Evolutionary conservation across 257 asterid genomes (phyloP), one percentile per base, ranked within the genome.

Genomic region (Cinchona pubescens): DNA sequence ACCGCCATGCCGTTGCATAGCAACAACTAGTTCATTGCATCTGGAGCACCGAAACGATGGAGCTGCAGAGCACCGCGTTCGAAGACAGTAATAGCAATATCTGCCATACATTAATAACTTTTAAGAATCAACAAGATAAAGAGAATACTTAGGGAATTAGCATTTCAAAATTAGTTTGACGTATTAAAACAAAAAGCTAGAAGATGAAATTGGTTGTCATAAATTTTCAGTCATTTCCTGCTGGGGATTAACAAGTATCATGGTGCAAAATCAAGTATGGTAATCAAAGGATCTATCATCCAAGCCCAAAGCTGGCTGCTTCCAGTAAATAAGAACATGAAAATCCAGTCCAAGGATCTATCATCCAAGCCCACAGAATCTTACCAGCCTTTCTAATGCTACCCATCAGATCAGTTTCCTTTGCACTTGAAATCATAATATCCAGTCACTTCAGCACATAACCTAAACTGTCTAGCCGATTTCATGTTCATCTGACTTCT

Each of bases 21-120:
- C 97, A 71, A 88, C 96, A 71, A 94, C 89, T 13, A 90, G 91
- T 84, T 94, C 97, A 43, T 72, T 88, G 67, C 98, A 92, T 83
- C 92, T 83, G 69, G 92, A 79, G 86, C 98, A 94, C 82, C 91
- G 87, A 69, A 90, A 94, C 4, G 97, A 81, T 80, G 83, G 86
- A 71, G 95, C 63, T 42, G 95, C 95, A 30, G 93, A 86, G 83
- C 97, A 92, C 75, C 97, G 83, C 9, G 96, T 94, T 75, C 92
- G 87, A 65, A 94, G 93, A 80, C 96, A 94, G 77, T 87, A 94
- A 82, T 94, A 94, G 77, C 97, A 94, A 75, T 90, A 92, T 90
- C 98, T 94, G 87, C 63, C 72, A 68, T 61, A 56, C 35, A 29
- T 14, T 35, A 55, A n/a, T 4, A 43, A n/a, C 29, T 3, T 61